Conservation (phyloP, 352 stramenopile genomes). For the Pythium scleroteichum region DNA sequence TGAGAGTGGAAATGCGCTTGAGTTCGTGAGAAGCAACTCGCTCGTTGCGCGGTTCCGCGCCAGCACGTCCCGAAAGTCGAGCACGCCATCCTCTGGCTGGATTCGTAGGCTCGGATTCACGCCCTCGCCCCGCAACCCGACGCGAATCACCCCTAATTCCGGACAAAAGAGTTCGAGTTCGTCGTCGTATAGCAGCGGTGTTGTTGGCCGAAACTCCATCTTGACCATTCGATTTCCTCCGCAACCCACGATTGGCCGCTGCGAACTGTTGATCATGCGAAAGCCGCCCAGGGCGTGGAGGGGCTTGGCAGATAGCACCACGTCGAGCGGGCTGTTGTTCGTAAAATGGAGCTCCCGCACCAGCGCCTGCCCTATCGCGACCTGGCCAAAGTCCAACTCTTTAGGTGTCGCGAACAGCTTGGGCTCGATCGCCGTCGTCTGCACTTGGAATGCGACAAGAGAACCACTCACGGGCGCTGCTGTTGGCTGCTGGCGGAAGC, state of each 20-base stretch:
- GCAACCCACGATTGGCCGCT: conserved; percentile 39
- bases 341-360: conserved; percentile 59
- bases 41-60: conserved; percentile 45
- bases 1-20: conserved; percentile 61
- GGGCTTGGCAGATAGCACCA: conserved; percentile 47
- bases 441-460: conserved; percentile 51
- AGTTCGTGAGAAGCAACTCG: conserved; percentile 63
- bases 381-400: conserved; percentile 79
- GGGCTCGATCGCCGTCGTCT: conserved; percentile 60
- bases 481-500: conserved; percentile 43
- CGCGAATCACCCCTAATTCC: conserved; percentile 33
- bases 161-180: conserved; percentile 57
- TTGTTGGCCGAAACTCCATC: conserved; percentile 70
- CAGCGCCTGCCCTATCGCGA: conserved; percentile 79
- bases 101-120: conserved; percentile 79
- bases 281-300: conserved; percentile 87
- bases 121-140: conserved; percentile 61
- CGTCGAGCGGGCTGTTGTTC: conserved; percentile 41
- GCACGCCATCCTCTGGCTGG: conserved; percentile 49
- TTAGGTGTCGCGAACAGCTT: conserved; percentile 46
- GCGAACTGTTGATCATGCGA: conserved; percentile 65
- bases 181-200: conserved; percentile 65
- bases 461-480: not conserved
- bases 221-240: conserved; percentile 34
- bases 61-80: conserved; percentile 74